Percentiles rank a stretch among this genome's conserved stretches.
Conservation (phyloP, 1,284 basidiomycete genomes). For the Gymnopus androsaceus region DNA sequence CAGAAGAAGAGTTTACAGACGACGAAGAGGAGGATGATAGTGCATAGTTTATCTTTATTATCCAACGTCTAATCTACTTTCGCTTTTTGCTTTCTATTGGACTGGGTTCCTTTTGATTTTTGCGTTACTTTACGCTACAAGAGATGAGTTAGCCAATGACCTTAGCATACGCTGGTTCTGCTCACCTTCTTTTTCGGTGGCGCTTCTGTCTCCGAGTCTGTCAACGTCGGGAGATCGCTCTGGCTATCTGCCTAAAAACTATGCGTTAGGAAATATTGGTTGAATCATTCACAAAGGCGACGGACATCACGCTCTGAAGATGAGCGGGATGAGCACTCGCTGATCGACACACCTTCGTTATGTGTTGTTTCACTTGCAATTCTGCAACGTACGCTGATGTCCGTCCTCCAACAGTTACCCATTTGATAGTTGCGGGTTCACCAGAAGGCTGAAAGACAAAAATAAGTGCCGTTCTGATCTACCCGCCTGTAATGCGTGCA, state of each 20-base stretch:
- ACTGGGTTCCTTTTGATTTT: background rate
- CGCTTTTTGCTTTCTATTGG: background rate
- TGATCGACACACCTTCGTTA: background rate
- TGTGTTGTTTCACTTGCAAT: constrained; percentile 54
- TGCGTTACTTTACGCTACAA: background rate
- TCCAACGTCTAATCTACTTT: background rate
- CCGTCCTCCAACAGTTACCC: constrained; percentile 79
- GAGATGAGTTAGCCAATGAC: background rate
- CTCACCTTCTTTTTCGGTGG: constrained; percentile 5
- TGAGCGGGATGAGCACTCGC: background rate
- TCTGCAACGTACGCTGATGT: constrained; percentile 77
- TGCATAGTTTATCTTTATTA: constrained; percentile 35
- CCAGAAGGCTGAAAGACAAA: constrained; percentile 61
- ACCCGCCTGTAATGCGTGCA: constrained; percentile 24
- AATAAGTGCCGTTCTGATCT: background rate
- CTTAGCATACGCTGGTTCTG: background rate
- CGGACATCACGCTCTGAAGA: background rate
- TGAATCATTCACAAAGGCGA: background rate
- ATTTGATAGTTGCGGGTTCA: constrained; percentile 70
- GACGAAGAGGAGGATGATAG: constrained; percentile 63
- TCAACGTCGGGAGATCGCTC: constrained; percentile 25
- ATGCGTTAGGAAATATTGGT: background rate
- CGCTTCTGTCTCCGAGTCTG: constrained; percentile 24
- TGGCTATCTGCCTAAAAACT: constrained; percentile 22
- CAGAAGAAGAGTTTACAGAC: constrained; percentile 68